phyloP scores from a whole-genome alignment of 1,139 yeast species.

The Meyerozyma elateridarum region DNA sequence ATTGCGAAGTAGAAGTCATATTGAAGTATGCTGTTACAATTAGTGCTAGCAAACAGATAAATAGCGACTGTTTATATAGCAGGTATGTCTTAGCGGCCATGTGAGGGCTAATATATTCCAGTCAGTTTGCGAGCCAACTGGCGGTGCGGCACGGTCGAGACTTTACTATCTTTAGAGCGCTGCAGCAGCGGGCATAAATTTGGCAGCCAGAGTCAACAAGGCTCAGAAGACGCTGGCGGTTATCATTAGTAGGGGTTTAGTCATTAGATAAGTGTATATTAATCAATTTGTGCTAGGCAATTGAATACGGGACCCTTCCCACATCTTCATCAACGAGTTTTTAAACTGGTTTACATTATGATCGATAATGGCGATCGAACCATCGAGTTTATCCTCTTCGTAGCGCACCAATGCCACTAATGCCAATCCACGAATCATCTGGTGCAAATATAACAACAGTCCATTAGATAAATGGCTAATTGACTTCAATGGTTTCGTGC shows the following conservation, averaged over 20 bases:
- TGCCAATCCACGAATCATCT: conserved; percentile 91
- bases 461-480: conserved; percentile 80
- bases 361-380: conserved; percentile 72
- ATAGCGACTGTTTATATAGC: too few relatives aligned
- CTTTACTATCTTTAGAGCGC: too few relatives aligned
- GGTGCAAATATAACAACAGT: conserved; percentile 72
- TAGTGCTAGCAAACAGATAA: neutral
- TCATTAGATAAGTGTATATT: too few relatives aligned
- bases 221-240: too few relatives aligned
- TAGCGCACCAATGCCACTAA: conserved; percentile 75
- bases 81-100: too few relatives aligned
- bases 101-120: too few relatives aligned
- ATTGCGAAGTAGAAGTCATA: neutral
- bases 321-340: conserved; percentile 73
- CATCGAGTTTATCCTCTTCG: conserved; percentile 24
- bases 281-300: too few relatives aligned
- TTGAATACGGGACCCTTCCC: conserved; percentile 43
- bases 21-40: neutral
- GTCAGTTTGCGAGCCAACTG: too few relatives aligned
- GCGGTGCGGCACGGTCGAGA: too few relatives aligned
- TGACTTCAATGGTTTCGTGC: conserved; percentile 47
- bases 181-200: too few relatives aligned
- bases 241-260: too few relatives aligned
- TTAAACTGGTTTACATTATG: conserved; percentile 83
- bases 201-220: too few relatives aligned